Evolutionary conservation across 2,329 filamentous ascomycete genomes (phyloP), one percentile per base, ranked within the genome.

Genomic region (Metarhizium robertsii): DNA sequence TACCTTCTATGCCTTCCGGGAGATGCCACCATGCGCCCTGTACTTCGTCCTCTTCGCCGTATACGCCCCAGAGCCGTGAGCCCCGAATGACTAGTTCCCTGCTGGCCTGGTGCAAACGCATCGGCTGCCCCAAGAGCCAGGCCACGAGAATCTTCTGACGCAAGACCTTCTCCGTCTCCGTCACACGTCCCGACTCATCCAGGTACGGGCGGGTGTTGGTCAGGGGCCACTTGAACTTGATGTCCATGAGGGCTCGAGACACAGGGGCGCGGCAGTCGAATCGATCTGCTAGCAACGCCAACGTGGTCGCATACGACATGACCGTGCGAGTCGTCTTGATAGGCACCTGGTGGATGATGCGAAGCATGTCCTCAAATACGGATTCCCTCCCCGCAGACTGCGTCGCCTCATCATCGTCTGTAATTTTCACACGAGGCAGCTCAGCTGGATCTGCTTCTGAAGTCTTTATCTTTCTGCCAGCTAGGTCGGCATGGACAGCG

Each of bases 201-300:
- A 64, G 60, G 18, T 67, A 60, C 0, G 71, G 67, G 40, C 69
- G 74, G 4, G 69, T 69, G 43, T 60, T 72, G 7, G 76, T 79
- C 43, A 71, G 59, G 0, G 79, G 80, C 75, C 80, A 84, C 63
- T 78, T 81, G 65, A 80, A 78, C 62, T 75, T 80, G 50, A 76
- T 64, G 11, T 73, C 66, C 14, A 69, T 66, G 18, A 86, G 67
- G 59, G 82, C 81, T 50, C 72, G 73, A 8, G 79, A 74, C 2
- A 90, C 75, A 11, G 74, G 66, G 2, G 74, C 67, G 2, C 83
- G 70, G 57, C 85, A 86, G 69, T 87, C 85, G 68, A 90, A 91
- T 48, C 86, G 81, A 67, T 91, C 88, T 10, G 87, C 86, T 55
- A 89, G 78, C 53, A 90, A 78, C 45, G 85, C 83, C 45, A 91